Evolutionary conservation across 106 monocot species (phyloP).

Genomic region (Dioscorea alata): DNA sequence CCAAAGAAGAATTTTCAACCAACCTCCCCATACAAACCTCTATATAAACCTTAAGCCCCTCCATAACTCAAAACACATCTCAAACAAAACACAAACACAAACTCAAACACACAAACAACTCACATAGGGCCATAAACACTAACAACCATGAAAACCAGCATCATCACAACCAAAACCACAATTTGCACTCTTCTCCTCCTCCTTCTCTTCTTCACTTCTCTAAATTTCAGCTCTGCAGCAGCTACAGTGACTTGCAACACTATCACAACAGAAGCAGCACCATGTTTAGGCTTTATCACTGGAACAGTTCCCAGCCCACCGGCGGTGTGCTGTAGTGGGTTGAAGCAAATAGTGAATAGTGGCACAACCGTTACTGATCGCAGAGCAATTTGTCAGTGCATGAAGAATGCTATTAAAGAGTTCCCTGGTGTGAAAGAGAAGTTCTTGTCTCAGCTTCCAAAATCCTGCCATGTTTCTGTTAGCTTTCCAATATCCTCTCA

Average conservation of each 20-base stretch:
- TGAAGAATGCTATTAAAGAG: conserved; percentile 18
- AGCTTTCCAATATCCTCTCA: conserved; percentile 28
- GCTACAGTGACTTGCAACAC: conserved; percentile 22
- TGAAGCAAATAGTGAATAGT: conserved; percentile 20
- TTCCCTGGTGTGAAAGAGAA: conserved; percentile 26
- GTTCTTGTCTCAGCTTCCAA: conserved; percentile 15
- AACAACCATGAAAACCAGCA: conserved; percentile 2
- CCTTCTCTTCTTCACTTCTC: background rate
- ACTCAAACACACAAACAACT: background rate
- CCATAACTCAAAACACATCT: no score
- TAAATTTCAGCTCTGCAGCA: conserved; percentile 2
- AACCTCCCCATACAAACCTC: no score
- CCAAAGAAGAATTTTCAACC: no score
- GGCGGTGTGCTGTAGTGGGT: conserved; percentile 15
- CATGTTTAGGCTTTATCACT: conserved; percentile 21
- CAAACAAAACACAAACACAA: no score
- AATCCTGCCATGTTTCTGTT: conserved; percentile 14
- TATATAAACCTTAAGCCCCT: no score
- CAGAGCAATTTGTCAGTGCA: conserved; percentile 29
- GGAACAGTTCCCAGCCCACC: conserved; percentile 8
- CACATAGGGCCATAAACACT: no score
- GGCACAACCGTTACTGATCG: conserved; percentile 17
- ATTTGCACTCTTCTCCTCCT: conserved; percentile 11
- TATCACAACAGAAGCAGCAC: conserved; percentile 16
- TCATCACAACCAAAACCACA: conserved; percentile 7